Base-by-base conservation (phyloP, 495 filamentous ascomycete genomes). In the Xylaria curta region DNA sequence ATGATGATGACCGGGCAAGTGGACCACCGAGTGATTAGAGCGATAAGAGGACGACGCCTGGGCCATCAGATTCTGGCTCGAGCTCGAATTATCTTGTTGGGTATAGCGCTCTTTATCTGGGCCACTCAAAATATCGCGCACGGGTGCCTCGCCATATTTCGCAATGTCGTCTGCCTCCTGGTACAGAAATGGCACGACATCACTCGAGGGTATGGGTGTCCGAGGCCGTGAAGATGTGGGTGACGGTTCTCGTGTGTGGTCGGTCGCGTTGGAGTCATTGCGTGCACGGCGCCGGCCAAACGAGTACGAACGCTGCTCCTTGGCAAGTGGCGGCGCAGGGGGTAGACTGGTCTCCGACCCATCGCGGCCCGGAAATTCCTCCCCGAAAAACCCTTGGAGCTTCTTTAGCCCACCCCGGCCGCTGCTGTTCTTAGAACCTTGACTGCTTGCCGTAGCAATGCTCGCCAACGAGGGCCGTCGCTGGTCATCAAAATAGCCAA, bases 151-250 rank as follows among this genome's bases (percentile, higher is more conserved):
- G 31, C 94, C 93, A 78, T 91, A 93, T 66, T 91, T 89, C 26
- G 90, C 87, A 68, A 97, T 91, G 78, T 97, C 94, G 79, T 94
- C 90, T 73, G 87, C 89, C 78, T 96, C 93, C 82, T 99, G 96
- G 81, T 95, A 98, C 56, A 97, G 84, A 89, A 97, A 99, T 15
- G 96, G 96, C 28, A 95, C 95, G 62, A 99, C 93, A 76, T 98
- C 96, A 76, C 92, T 95, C 17, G 95, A 94, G 44, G 94, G 94
- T 51, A 93, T 84, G n/a, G 95, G 93, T 24, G 91, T 95, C 54
- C 92, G 87, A 67, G 95, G 93, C 65, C 94, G 85, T 6, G 93
- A 92, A 51, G 83, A 85, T 33, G 86, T 84, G 7, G 92, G 91
- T 19, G 92, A 93, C n/a, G 85, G 82, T 51, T 90, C 91, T 74